A percentile compares a stretch with the other conserved stretches of the same genome.
These are phyloP conservation scores for Spiraea crenata DNA, from an alignment of 331 rosid genomes.

Conservation along the genomic window DNA sequence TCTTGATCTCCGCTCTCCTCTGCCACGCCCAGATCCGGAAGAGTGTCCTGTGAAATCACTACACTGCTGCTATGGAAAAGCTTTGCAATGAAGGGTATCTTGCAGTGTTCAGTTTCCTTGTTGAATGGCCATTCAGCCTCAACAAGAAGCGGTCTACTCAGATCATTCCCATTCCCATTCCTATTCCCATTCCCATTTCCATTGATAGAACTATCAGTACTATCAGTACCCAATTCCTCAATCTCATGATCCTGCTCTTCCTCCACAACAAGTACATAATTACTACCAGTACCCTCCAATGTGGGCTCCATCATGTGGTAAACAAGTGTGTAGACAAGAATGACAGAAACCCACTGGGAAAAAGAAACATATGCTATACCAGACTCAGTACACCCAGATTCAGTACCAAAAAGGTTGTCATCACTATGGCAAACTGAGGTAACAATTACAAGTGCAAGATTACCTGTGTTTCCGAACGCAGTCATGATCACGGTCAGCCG, in stretches of 20 bases:
- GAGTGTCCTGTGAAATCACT: background rate
- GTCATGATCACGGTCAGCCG: constrained; percentile 44
- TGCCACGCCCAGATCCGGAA: constrained; percentile 21
- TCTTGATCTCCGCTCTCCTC: background rate
- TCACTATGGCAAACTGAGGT: constrained; percentile 33
- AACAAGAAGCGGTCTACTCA: constrained; percentile 33
- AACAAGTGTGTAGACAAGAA: constrained; percentile 47
- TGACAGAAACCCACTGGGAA: constrained; percentile 45
- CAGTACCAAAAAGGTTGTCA: constrained; percentile 33
- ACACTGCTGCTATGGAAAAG: constrained; percentile 28
- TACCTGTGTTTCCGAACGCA: constrained; percentile 47
- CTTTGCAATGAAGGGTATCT: constrained; percentile 43
- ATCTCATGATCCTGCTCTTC: constrained; percentile 18
- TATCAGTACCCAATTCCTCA: constrained; percentile 9
- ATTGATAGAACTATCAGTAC: background rate
- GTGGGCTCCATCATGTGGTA: constrained; percentile 61
- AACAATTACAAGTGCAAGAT: constrained; percentile 45
- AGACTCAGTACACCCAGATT: constrained; percentile 15
- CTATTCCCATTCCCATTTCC: background rate
- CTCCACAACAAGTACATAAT: constrained; percentile 18
- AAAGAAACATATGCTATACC: constrained; percentile 44
- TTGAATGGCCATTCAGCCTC: constrained; percentile 59
- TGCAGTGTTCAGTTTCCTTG: constrained; percentile 41
- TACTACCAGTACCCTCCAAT: constrained; percentile 14
- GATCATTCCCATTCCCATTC: constrained; percentile 13